Evolutionary conservation across 345 rosid species (phyloP), one percentile per base, ranked within the genome.

Genomic region (Stellera chamaejasme): DNA sequence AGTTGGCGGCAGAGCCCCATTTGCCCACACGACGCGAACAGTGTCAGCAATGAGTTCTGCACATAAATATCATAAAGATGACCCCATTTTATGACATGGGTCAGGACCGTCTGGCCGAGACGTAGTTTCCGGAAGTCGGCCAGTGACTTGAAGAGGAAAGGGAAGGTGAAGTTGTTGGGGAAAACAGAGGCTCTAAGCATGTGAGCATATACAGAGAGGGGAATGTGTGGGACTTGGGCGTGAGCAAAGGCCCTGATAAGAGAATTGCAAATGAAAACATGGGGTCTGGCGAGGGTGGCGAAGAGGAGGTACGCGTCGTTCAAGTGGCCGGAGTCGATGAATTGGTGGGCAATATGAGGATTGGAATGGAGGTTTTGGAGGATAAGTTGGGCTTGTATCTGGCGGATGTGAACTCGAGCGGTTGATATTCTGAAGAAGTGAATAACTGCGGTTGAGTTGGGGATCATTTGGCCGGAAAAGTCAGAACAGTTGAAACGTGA

Each of bases 121-220:
- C 36, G 54, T 46, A 71, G 60, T 45, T 70, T 63, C 50, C 55
- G 61, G 15, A 63, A 72, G 59, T 77, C 80, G 0, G 89, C 66
- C 39, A 75, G 56, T 23, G 83, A 75, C 77, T 80, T 83, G 11
- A 80, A 75, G 25, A 78, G 77, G 54, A 80, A 70, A 61, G 85
- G 83, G 54, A 77, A 83, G 27, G 85, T 80, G 67, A 64, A 76
- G 52, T 70, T 71, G 39, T 78, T 80, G 49, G 82, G 75, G 11
- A 28, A 55, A 58, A 76, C 51, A 11, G 72, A 65, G 54, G 27
- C 28, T 4, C 10, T 16, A 54, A n/a, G 75, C 83, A 78, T 83
- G 55, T 55, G 61, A 16, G 69, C 11, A n/a, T 80, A 80, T 1
- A 78, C 55, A 16, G 68, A 63, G 48, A 50, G 65, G 5, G 83